Conservation (phyloP, 352 stramenopile species). For the Lagenidium giganteum region DNA sequence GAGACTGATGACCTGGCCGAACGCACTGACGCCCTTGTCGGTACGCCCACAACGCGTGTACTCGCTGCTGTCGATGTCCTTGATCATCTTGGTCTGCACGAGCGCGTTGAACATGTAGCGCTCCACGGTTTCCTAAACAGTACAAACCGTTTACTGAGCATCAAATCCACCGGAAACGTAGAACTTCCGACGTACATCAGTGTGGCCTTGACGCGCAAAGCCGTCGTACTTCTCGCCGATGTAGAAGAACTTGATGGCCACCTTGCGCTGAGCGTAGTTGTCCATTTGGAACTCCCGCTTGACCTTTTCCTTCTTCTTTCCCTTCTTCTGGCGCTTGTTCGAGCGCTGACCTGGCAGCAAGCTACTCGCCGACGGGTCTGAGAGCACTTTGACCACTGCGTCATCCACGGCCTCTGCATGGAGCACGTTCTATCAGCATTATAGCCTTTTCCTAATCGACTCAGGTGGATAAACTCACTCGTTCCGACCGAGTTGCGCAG, state of each 20-base stretch:
- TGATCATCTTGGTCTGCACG: slow-evolving; percentile 88
- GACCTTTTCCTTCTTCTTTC: slow-evolving; percentile 40
- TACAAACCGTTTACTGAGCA: background rate
- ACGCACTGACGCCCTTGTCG: slow-evolving; percentile 93
- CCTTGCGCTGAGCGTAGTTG: slow-evolving; percentile 65
- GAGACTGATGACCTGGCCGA: slow-evolving; percentile 74
- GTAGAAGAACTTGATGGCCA: slow-evolving; percentile 86
- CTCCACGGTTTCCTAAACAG: slow-evolving; percentile 93
- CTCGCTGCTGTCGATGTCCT: slow-evolving; percentile 61
- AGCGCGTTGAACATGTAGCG: slow-evolving; percentile 92
- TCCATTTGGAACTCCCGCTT: slow-evolving; percentile 63
- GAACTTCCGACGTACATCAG: slow-evolving; percentile 32
- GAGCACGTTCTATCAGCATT: background rate
- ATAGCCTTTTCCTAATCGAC: no score
- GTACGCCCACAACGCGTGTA: slow-evolving; percentile 98
- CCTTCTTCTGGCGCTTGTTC: slow-evolving; percentile 40
- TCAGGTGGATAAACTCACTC: slow-evolving; percentile 14
- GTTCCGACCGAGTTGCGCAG: slow-evolving; percentile 52
- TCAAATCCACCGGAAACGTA: background rate
- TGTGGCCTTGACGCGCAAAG: slow-evolving; percentile 86
- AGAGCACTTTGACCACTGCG: slow-evolving; percentile 68
- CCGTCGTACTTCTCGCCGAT: slow-evolving; percentile 84
- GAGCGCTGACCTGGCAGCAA: background rate
- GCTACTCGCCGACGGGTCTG: slow-evolving; percentile 14
- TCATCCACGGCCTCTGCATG: slow-evolving; percentile 56